Base-by-base conservation (phyloP, 2,329 filamentous ascomycete genomes). In the Aspergillus fructus region DNA sequence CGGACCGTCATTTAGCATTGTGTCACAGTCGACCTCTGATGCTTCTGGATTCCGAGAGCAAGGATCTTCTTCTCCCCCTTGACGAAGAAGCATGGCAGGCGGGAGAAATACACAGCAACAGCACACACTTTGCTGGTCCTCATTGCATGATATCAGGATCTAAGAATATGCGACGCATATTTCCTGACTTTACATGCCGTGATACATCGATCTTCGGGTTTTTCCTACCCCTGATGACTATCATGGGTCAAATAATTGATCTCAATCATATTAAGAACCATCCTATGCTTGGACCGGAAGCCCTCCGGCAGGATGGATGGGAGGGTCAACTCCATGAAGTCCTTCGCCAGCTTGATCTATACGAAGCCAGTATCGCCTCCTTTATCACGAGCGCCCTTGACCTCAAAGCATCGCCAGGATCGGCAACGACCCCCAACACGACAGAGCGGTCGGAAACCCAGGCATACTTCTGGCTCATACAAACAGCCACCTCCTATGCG, bases 1-100 rank as follows among this genome's bases (percentile, higher is more conserved):
- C 96, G 60, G 93, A 97, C 73, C 86, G 93, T 40, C 93, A 97
- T 75, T 78, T 97, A 40, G 91, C 92, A 0, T 78, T 97, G 9
- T 96, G 92, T 80, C 96, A 96, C 76, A 96, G 96, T 71, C 85
- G 91, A 47, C 93, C 93, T 0, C 80, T 96, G 12, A 93, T 91
- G 67, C 81, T 97, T 41, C 85, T 96, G 47, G 93, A 96, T 70
- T 85, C 90, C 47, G 92, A 96, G 76, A 96, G 93, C 72, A 88
- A 92, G 62, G 87, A 87, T 24, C 82, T 97, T 46, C 77, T 90
- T 58, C 89, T 93, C 67, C 93, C 93, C n/a, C 87, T 96, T 77
- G 88, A 94, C 70, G 93, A 96, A 70, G 87, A 84, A 5, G 83
- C 88, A 53, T 97, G 91, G 88, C 92, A 96, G 76, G 87, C 86